Evolutionary conservation across 257 asterid species (phyloP).

Genomic region (Capsicum pubescens): DNA sequence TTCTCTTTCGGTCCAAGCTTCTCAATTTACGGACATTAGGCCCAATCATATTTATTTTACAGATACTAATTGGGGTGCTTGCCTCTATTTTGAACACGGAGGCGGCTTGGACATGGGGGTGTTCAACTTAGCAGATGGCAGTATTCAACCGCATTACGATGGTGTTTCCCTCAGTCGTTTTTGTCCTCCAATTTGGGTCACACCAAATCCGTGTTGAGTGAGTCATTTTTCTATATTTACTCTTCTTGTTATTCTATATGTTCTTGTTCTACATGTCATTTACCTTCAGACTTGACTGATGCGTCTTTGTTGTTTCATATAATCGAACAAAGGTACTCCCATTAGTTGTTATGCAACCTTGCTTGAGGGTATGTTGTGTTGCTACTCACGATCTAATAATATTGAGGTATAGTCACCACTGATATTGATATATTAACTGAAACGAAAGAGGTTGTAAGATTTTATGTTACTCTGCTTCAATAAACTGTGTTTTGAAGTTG

Average conservation of each 20-base stretch:
- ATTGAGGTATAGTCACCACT: background rate
- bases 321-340: background rate
- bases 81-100: background rate
- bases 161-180: background rate
- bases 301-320: background rate
- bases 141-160: background rate
- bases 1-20: slow-evolving; percentile 15
- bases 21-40: slow-evolving; percentile 23
- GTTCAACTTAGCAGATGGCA: slow-evolving; percentile 16
- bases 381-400: background rate
- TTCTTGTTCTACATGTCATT: background rate
- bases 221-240: slow-evolving; percentile 21
- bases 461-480: background rate
- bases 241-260: background rate
- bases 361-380: background rate
- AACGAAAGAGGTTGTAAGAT: background rate
- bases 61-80: background rate
- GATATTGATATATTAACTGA: background rate
- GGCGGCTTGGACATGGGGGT: slow-evolving; percentile 24
- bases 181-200: slow-evolving; percentile 22
- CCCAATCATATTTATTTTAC: slow-evolving; percentile 22
- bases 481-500: background rate
- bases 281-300: background rate
- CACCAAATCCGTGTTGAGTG: background rate
- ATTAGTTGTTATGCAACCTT: background rate